Evolutionary conservation across 768 basidiomycete genomes (phyloP), one percentile per base, ranked within the genome.

Genomic region (Rhodotorula graminis): DNA sequence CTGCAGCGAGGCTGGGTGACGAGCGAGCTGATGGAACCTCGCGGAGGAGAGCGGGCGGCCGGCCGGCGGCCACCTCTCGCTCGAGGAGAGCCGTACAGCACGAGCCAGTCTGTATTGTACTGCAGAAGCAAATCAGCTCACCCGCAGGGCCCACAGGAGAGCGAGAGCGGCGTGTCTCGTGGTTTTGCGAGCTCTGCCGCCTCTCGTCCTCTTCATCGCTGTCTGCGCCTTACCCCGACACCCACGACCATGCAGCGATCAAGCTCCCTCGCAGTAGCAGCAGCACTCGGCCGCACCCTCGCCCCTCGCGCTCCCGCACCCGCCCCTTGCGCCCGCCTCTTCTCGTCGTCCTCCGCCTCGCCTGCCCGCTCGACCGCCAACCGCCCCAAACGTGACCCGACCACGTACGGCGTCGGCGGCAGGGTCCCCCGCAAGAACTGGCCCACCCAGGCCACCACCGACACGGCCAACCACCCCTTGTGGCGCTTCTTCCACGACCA

Each of bases 401-500:
- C 78, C 25, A 40, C 44, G 12, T 78, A 78, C 69, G 78, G 78
- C 8, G 59, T 76, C 2, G 57, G 33, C 33, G 55, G 47, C 16
- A 27, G 52, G 5, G 12, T 55, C 21, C 46, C 67, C 31, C 71
- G 68, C 7, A 14, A 55, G 29, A 9, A 23, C 23, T 42, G 27
- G n/a, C 42, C 42, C 25, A 37, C 16, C 1, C 40, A 72, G 40
- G 70, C 65, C 65, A 56, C 71, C 55, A 72, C 71, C 27, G 60
- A 77, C 47, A 71, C 77, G 44, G 47, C 31, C 37, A 23, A 18
- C 0, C 78, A 79, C 64, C 78, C 78, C 21, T 70, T 79, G 2
- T 78, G 77, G 78, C 47, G 65, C n/a, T 79, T 79, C 71, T 79
- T 79, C 63, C 74, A 77, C 53, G 66, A 64, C 37, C 62, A 76